phyloP scores from a whole-genome alignment of 1,139 yeast genomes.

The Saccharomyces hybrid region DNA sequence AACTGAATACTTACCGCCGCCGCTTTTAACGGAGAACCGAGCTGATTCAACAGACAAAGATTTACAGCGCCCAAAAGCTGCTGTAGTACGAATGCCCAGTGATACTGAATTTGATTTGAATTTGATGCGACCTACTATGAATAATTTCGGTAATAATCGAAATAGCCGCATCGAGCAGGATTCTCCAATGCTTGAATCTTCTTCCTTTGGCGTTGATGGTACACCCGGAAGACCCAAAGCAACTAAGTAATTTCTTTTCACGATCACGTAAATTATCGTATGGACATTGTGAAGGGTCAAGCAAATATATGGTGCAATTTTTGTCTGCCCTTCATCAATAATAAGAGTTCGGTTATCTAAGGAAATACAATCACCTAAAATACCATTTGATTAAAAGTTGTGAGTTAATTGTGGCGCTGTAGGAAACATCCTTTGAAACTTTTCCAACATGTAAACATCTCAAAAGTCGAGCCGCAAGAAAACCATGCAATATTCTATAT shows the following conservation, averaged over 20 bases:
- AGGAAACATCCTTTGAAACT: background rate
- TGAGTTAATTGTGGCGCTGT: background rate
- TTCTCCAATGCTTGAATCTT: background rate
- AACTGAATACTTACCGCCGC: conserved; percentile 23
- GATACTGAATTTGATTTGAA: conserved; percentile 5
- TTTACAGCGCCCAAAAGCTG: conserved; percentile 10
- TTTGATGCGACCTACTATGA: background rate
- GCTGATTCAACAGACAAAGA: conserved; percentile 5
- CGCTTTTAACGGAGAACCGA: conserved; percentile 9
- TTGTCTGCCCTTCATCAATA: no score
- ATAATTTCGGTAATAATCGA: background rate
- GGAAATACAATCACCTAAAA: no score
- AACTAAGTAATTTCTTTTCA: background rate
- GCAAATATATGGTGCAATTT: no score
- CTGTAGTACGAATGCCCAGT: conserved; percentile 8
- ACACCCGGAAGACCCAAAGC: background rate
- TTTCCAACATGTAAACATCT: background rate
- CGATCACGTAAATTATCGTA: background rate
- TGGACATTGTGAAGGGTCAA: no score
- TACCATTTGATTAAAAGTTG: background rate
- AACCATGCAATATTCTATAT: background rate
- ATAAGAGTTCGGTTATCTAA: no score
- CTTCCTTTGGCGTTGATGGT: background rate
- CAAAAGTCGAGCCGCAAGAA: background rate
- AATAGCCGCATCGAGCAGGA: background rate